Conservation (phyloP, 2,329 filamentous ascomycete genomes). For the Diaporthe vexans region DNA sequence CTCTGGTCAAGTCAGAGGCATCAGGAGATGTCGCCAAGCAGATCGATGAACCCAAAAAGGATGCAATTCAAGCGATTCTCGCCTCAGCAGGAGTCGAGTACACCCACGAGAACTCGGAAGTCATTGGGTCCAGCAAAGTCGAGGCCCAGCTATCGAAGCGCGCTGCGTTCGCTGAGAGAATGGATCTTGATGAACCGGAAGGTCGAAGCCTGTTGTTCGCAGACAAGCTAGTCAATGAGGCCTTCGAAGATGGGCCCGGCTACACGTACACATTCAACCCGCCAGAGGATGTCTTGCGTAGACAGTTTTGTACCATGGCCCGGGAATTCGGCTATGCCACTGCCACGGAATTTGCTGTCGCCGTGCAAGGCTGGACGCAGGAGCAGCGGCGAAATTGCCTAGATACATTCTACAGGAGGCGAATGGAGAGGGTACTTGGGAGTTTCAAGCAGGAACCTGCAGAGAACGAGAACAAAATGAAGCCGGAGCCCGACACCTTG, state of each 20-base stretch:
- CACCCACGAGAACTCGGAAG: constrained; percentile 95
- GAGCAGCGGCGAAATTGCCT: constrained; percentile 83
- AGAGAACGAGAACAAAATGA: constrained; percentile 40
- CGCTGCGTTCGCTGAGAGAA: constrained; percentile 73
- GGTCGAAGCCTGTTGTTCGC: constrained; percentile 72
- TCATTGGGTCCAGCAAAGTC: constrained; percentile 92
- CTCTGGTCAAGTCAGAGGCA: constrained; percentile 65
- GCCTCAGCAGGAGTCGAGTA: constrained; percentile 92
- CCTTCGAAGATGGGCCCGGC: constrained; percentile 45
- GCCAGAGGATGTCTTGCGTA: constrained; percentile 77
- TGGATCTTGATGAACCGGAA: constrained; percentile 46
- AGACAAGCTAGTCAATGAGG: constrained; percentile 58
- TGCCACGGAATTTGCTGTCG: constrained; percentile 87
- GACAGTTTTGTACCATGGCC: constrained; percentile 95
- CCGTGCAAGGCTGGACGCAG: constrained; percentile 92
- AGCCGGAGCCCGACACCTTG: constrained; percentile 8
- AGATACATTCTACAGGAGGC: constrained; percentile 81
- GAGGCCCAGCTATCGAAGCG: constrained; percentile 86
- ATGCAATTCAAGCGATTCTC: constrained; percentile 91
- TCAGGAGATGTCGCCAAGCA: constrained; percentile 54
- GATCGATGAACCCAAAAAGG: constrained; percentile 63
- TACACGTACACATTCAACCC: constrained; percentile 74
- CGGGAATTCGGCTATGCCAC: constrained; percentile 81
- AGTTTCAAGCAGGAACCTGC: constrained; percentile 44
- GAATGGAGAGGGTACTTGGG: constrained; percentile 66